Percentiles rank a stretch among this genome's conserved stretches.
Conservation (phyloP, 306 rosid species). For the Vigna reflexopilosa region DNA sequence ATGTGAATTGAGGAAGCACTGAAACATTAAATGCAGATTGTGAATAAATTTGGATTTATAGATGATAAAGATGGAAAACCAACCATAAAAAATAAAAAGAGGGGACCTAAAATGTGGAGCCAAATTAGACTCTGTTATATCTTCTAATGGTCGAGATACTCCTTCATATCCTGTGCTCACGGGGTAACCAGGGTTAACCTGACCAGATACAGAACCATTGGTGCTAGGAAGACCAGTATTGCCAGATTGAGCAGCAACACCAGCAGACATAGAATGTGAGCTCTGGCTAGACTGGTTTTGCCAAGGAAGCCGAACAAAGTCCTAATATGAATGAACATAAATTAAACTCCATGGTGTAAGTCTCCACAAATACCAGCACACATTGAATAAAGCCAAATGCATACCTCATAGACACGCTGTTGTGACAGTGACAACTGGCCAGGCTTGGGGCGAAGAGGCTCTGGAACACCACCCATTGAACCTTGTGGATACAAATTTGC, state of each 20-base stretch:
- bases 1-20: constrained; percentile 71
- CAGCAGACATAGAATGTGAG: constrained; percentile 70
- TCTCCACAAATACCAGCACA: constrained; percentile 13
- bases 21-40: constrained; percentile 43
- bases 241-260: constrained; percentile 63
- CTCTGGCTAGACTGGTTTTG: constrained; percentile 85
- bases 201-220: constrained; percentile 69
- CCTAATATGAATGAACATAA: constrained; percentile 57
- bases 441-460: constrained; percentile 96
- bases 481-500: constrained; percentile 79
- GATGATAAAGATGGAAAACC: neutral
- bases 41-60: constrained; percentile 34
- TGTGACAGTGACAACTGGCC: constrained; percentile 90
- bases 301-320: constrained; percentile 98
- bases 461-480: constrained; percentile 90
- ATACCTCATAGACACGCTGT: constrained; percentile 96
- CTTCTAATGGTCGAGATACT: constrained; percentile 76
- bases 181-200: constrained; percentile 68
- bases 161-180: constrained; percentile 74
- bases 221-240: constrained; percentile 62
- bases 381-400: constrained; percentile 17
- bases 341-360: constrained; percentile 19
- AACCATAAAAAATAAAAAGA: neutral
- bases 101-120: constrained; percentile 70
- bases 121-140: constrained; percentile 64